These are phyloP conservation scores for Diaporthe sp. DNA, from an alignment of 2,329 filamentous ascomycete genomes.

Conservation along the genomic window DNA sequence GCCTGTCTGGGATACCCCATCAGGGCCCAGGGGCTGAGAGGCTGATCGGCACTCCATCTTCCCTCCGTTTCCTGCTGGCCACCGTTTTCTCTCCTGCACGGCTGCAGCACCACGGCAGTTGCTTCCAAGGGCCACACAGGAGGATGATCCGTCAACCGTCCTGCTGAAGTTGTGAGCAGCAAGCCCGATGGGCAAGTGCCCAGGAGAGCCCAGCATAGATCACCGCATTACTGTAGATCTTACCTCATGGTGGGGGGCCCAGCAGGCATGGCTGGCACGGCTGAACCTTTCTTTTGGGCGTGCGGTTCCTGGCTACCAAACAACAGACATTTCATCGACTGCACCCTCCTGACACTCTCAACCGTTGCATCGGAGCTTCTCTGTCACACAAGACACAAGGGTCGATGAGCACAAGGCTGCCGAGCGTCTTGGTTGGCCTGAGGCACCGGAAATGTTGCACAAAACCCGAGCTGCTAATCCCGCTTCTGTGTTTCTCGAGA, in stretches of 20 bases:
- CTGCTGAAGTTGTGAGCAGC: constrained; percentile 7
- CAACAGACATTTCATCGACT: not conserved
- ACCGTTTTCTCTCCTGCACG: constrained; percentile 14
- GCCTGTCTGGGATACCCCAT: constrained; percentile 33
- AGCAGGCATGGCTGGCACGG: not conserved
- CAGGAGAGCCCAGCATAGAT: constrained; percentile 12
- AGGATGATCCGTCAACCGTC: constrained; percentile 3
- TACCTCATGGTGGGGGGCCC: not conserved
- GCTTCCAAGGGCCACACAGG: not conserved
- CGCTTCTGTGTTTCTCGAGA: constrained; percentile 23
- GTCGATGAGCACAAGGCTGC: constrained; percentile 18
- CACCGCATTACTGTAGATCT: constrained; percentile 3
- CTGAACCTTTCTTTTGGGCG: constrained; percentile 1
- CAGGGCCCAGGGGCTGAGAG: constrained; percentile 28
- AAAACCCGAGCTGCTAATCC: constrained; percentile 4
- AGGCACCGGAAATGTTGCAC: constrained; percentile 1
- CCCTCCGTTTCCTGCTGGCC: constrained; percentile 3
- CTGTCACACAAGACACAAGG: not conserved
- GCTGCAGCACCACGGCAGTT: constrained; percentile 3
- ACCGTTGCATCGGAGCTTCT: not conserved
- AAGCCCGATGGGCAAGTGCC: not conserved
- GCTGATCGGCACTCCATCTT: constrained; percentile 31
- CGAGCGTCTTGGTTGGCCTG: not conserved
- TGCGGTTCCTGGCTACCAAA: not conserved
- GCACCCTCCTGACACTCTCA: constrained; percentile 2